Conservation (phyloP, 371 early-diverging fungal genomes). For the Phascolomyces articulosus region DNA sequence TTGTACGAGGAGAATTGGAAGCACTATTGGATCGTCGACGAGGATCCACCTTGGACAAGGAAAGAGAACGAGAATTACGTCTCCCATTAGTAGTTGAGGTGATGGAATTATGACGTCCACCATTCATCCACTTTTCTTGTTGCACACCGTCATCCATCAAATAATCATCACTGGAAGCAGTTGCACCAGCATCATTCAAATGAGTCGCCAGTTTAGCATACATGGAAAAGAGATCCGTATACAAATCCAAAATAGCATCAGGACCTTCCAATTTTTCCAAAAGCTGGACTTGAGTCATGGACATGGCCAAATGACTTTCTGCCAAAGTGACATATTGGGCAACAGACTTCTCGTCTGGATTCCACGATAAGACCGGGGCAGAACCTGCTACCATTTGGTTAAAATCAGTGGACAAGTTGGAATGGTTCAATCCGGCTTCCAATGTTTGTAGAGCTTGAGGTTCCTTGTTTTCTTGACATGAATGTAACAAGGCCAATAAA, state of each 20-base stretch:
- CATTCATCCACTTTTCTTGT: background rate
- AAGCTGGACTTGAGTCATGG: slow-evolving; percentile 30
- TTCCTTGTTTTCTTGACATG: slow-evolving; percentile 38
- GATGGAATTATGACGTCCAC: slow-evolving; percentile 5
- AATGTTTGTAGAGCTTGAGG: slow-evolving; percentile 68
- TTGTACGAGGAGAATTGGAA: background rate
- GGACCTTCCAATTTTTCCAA: slow-evolving; percentile 48
- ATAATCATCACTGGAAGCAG: background rate
- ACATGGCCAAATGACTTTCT: slow-evolving; percentile 23
- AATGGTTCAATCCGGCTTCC: slow-evolving; percentile 68
- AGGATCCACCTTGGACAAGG: background rate
- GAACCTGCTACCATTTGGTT: slow-evolving; percentile 33
- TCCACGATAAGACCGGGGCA: slow-evolving; percentile 27
- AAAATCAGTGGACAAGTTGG: background rate
- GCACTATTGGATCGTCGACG: slow-evolving; percentile 6
- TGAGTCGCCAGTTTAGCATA: slow-evolving; percentile 58
- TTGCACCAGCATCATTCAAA: background rate
- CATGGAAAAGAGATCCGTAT: slow-evolving; percentile 61
- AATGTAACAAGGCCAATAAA: slow-evolving; percentile 76
- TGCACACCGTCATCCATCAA: background rate
- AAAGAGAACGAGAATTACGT: slow-evolving; percentile 8
- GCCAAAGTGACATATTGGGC: slow-evolving; percentile 26
- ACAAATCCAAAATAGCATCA: slow-evolving; percentile 53
- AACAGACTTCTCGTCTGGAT: slow-evolving; percentile 17
- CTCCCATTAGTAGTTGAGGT: background rate